Evolutionary conservation across 495 filamentous ascomycete genomes (phyloP), one percentile per base, ranked within the genome.

Genomic region (Thozetella sp.): DNA sequence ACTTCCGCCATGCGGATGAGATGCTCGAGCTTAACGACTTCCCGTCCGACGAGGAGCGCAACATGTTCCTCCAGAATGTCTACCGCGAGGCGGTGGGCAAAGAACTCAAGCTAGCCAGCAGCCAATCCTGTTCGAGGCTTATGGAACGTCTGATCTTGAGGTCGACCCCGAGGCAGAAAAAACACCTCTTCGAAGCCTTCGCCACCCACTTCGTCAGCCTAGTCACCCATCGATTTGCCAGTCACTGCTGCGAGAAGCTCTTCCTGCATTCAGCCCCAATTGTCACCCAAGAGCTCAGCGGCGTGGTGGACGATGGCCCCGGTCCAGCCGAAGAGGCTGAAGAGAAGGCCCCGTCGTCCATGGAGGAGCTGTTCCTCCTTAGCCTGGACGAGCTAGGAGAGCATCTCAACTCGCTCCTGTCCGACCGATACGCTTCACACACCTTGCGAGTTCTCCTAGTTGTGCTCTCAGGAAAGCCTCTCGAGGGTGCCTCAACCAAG

Each of bases 191-290:
- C 71, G 81, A 81, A 57, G 90, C 89, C 51, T 97, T 98, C 68
- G 84, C 81, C 45, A 89, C 90, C n/a, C 89, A 98, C 67, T 97
- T 97, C 74, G 71, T 96, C 54, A 86, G 91, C 65, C 82, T 97
- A 25, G 85, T 97, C 22, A 93, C 95, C 66, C 95, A 99, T 72
- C 89, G 93, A 25, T 99, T 99, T 68, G 95, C 95, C 2, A 92
- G 91, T 54, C 95, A 99, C 75, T 98, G 93, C 69, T 97, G 94
- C 72, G 95, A 99, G 76, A 93, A 90, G 17, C 80, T 99, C 11
- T 97, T 99, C 66, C 78, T 93, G 34, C 84, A 89, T 56, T 88
- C 90, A 10, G 93, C 93, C 19, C 87, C 90, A 0, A 76, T 90
- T 6, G 89, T 97, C 23, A 90, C 88, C 22, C 76, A 88, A 61